These are phyloP conservation scores for Euphorbia peplus DNA, from an alignment of 345 rosid species.

Conservation along the genomic window DNA sequence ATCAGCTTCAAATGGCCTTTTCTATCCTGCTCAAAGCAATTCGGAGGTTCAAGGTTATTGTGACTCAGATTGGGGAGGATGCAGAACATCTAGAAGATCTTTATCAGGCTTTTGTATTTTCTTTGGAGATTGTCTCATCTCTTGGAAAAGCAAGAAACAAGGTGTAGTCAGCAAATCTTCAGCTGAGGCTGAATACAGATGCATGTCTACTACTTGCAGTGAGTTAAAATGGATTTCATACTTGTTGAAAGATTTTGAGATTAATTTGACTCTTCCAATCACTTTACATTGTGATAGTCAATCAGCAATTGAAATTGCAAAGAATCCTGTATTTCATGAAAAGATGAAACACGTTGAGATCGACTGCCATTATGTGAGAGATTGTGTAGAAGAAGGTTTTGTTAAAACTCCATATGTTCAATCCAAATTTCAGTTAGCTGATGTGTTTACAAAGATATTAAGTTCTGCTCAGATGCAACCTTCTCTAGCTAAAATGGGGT, in stretches of 20 bases:
- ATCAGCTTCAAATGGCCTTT: background rate
- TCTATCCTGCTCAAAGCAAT: background rate
- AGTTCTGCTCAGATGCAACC: too few relatives aligned
- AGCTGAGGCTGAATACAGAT: background rate
- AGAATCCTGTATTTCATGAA: background rate
- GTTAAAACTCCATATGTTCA: background rate
- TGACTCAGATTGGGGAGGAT: background rate
- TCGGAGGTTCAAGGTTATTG: background rate
- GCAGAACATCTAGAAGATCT: background rate
- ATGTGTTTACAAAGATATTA: too few relatives aligned
- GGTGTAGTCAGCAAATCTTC: too few relatives aligned
- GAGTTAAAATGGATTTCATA: background rate
- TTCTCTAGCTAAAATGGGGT: too few relatives aligned
- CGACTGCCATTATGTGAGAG: background rate
- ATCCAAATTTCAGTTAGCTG: background rate
- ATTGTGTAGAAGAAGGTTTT: background rate
- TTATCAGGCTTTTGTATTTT: background rate
- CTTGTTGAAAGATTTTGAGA: background rate
- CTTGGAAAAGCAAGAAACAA: background rate
- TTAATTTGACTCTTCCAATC: background rate
- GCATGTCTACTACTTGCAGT: background rate
- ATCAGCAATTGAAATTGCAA: background rate
- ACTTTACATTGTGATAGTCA: background rate
- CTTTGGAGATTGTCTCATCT: background rate
- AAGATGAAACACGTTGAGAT: background rate